A percentile compares a stretch with the other conserved stretches of the same genome.
These are phyloP conservation scores for Phytophthora sansomeana DNA, from an alignment of 352 stramenopile species.

Conservation along the genomic window DNA sequence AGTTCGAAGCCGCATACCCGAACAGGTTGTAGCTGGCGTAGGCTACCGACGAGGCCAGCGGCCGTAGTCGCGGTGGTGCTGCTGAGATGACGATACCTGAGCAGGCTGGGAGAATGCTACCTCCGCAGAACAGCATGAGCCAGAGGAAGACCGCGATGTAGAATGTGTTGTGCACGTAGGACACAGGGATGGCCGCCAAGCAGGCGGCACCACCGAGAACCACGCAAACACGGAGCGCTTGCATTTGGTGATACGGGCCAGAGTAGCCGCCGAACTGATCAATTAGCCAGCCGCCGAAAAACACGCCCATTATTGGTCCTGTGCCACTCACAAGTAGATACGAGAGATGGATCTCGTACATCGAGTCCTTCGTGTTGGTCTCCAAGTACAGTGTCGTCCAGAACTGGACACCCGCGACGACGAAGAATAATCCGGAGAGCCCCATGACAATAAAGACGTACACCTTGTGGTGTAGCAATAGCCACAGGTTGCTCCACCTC, in stretches of 20 bases:
- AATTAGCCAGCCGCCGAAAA: constrained; percentile 88
- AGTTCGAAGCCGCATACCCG: constrained; percentile 87
- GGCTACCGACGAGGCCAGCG: constrained; percentile 79
- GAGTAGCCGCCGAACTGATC: constrained; percentile 82
- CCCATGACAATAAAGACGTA: constrained; percentile 85
- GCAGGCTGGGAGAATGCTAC: constrained; percentile 73
- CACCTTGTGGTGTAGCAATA: constrained; percentile 67
- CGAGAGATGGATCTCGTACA: constrained; percentile 78
- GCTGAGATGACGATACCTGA: constrained; percentile 88
- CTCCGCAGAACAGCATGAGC: constrained; percentile 88
- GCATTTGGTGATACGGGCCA: constrained; percentile 68
- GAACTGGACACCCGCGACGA: constrained; percentile 84
- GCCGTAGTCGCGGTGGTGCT: constrained; percentile 63
- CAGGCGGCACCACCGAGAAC: constrained; percentile 60
- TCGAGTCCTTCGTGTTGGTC: constrained; percentile 80
- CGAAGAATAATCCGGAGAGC: constrained; percentile 85
- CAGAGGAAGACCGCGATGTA: constrained; percentile 80
- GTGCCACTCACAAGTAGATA: constrained; percentile 83
- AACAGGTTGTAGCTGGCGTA: constrained; percentile 89
- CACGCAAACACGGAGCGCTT: constrained; percentile 79
- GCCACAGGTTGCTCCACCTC: constrained; percentile 57
- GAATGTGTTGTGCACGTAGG: constrained; percentile 69
- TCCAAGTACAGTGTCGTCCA: constrained; percentile 88
- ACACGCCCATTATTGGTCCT: constrained; percentile 84
- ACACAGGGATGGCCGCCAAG: constrained; percentile 66